Percentiles rank a stretch among this genome's conserved stretches.
These are phyloP conservation scores for Amphirosellinia nigrospora DNA, from an alignment of 495 filamentous ascomycete genomes.

Conservation along the genomic window DNA sequence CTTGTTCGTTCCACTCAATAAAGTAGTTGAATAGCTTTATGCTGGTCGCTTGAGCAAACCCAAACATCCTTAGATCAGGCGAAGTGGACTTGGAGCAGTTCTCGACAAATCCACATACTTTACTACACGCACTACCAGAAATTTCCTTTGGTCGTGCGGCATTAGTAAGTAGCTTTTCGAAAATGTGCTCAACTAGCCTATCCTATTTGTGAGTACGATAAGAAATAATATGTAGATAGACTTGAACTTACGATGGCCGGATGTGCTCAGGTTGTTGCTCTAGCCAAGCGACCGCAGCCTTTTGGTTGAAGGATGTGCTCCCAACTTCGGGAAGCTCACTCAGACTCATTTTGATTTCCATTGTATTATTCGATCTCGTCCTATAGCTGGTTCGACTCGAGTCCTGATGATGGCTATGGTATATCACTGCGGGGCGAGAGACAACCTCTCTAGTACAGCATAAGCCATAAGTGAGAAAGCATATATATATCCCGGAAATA, in stretches of 20 bases:
- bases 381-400: neutral
- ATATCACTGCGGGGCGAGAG: neutral
- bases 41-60: constrained; percentile 61
- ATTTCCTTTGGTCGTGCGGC: constrained; percentile 53
- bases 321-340: constrained; percentile 29
- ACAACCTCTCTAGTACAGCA: neutral
- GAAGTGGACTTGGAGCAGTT: constrained; percentile 56
- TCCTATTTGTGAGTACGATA: constrained; percentile 25
- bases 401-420: neutral
- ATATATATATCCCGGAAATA: neutral
- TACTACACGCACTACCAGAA: constrained; percentile 55
- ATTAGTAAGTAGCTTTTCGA: constrained; percentile 47
- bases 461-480: constrained; percentile 16
- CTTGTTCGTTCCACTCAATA: constrained; percentile 74
- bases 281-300: constrained; percentile 44
- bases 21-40: constrained; percentile 70
- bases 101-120: constrained; percentile 61
- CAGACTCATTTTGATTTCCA: constrained; percentile 27
- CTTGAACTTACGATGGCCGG: constrained; percentile 35
- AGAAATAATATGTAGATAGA: neutral
- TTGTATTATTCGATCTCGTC: neutral
- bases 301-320: constrained; percentile 38
- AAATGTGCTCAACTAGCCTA: constrained; percentile 32
- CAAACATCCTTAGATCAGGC: constrained; percentile 46
- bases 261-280: constrained; percentile 37